phyloP scores from a whole-genome alignment of 2,329 filamentous ascomycete genomes.

The Curvularia hawaiiensis region DNA sequence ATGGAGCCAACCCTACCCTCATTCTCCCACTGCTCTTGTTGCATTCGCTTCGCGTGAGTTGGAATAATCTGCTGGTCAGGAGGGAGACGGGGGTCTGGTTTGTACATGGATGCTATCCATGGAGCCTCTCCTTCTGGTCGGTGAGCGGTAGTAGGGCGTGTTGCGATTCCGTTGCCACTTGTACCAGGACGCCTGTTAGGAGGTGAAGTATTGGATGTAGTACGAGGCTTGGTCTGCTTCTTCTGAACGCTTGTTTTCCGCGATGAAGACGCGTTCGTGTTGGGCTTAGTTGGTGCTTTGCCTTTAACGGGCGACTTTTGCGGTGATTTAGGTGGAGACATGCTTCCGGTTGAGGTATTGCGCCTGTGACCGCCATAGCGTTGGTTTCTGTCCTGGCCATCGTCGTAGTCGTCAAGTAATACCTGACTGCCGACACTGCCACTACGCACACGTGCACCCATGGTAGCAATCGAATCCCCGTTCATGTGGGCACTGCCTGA shows the following conservation, averaged over 20 bases:
- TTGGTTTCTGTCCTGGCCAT: slow-evolving; percentile 29
- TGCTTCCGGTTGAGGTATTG: slow-evolving; percentile 30
- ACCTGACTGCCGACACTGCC: slow-evolving; percentile 64
- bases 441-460: slow-evolving; percentile 72
- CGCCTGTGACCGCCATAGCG: slow-evolving; percentile 28
- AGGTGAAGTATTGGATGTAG: slow-evolving; percentile 45
- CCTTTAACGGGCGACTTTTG: slow-evolving; percentile 47
- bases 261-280: slow-evolving; percentile 41
- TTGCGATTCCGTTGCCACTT: slow-evolving; percentile 62
- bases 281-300: slow-evolving; percentile 46
- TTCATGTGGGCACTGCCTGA: slow-evolving; percentile 62
- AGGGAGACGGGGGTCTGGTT: slow-evolving; percentile 90
- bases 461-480: slow-evolving; percentile 63
- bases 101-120: slow-evolving; percentile 94
- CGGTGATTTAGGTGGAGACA: slow-evolving; percentile 38
- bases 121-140: slow-evolving; percentile 92
- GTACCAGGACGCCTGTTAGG: slow-evolving; percentile 62
- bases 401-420: slow-evolving; percentile 56
- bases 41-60: slow-evolving; percentile 86
- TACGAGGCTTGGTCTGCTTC: slow-evolving; percentile 44
- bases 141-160: slow-evolving; percentile 65
- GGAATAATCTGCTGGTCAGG: slow-evolving; percentile 95
- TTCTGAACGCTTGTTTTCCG: slow-evolving; percentile 40
- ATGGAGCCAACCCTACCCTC: slow-evolving; percentile 84
- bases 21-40: slow-evolving; percentile 94